Base-by-base conservation (phyloP, 768 basidiomycete species). In the Solioccasus polychromus region DNA sequence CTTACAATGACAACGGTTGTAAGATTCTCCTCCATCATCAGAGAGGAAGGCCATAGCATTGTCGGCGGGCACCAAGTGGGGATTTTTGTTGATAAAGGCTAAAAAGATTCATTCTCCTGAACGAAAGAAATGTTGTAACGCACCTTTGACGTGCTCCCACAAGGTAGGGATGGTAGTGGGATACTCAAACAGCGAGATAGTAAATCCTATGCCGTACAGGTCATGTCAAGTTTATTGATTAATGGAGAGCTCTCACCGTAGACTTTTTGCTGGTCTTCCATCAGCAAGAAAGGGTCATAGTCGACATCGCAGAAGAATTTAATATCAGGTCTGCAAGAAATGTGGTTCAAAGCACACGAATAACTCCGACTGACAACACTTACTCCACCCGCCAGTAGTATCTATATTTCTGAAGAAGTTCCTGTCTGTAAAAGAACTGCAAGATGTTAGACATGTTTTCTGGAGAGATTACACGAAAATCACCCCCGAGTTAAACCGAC, bases 331-430 rank as follows among this genome's bases (percentile, higher is more conserved):
- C 85, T 88, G 43, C 30, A 51, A 7, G 20, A 30, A 31, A 25
- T 18, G 17, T 39, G 17, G 40, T n/a, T 43, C 29, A 56, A 37
- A 26, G 48, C 59, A 44, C 35, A 22, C 28, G 31, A 32, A n/a
- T 11, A 22, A 25, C 26, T 40, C 24, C 11, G 17, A 37, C 30
- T 18, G n/a, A 14, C n/a, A 5, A 30, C 7, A 68, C 85, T 62
- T 58, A 89, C 84, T 92, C 90, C 23, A 94, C 80, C 53, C 91
- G 83, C 91, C 90, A 94, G 66, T 94, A 93, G 66, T 90, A 94
- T 35, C 81, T 79, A 64, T 84, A 92, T 24, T 79, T 71, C 51
- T 83, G 75, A 36, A 94, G 68, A 8, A 94, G 68, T 46, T 84
- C 79, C 51, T 94, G 92, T 34, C 77, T 74, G 70, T 80, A 94